A percentile compares a stretch with the other conserved stretches of the same genome.
phyloP scores from a whole-genome alignment of 148 eudicot genomes.

The Fagopyrum esculentum region DNA sequence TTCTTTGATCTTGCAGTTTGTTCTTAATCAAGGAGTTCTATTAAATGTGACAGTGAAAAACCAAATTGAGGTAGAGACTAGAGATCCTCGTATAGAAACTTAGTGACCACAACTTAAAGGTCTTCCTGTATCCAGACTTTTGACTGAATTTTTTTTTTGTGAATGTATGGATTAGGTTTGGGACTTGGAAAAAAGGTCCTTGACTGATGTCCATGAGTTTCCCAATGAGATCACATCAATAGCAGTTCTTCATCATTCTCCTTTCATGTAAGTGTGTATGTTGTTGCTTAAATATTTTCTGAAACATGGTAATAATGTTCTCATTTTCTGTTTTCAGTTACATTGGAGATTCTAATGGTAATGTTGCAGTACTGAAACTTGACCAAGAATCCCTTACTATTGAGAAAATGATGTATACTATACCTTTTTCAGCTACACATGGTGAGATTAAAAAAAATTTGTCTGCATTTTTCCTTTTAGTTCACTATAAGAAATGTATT shows the following conservation, averaged over 20 bases:
- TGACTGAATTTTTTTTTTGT: neutral
- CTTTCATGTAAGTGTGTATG: conserved; percentile 44
- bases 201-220: conserved; percentile 45
- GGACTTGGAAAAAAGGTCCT: conserved; percentile 55
- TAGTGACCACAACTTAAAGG: neutral
- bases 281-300: neutral
- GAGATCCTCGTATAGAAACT: conserved; percentile 15
- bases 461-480: neutral
- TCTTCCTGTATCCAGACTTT: conserved; percentile 1
- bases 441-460: conserved; percentile 34
- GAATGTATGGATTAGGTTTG: conserved; percentile 50
- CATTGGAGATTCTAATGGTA: conserved; percentile 68
- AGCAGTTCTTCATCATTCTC: conserved; percentile 44
- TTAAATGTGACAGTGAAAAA: conserved; percentile 55
- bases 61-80: conserved; percentile 71
- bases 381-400: conserved; percentile 35
- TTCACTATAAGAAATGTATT: neutral
- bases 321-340: conserved; percentile 35
- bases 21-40: conserved; percentile 67
- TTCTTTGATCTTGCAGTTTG: conserved; percentile 45
- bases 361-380: conserved; percentile 66
- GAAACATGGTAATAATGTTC: neutral
- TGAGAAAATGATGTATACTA: conserved; percentile 62
- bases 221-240: conserved; percentile 60
- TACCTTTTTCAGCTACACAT: conserved; percentile 69